Evolutionary conservation across 1,139 yeast species (phyloP), one percentile per base, ranked within the genome.

Genomic region (Wickerhamomyces sp.): DNA sequence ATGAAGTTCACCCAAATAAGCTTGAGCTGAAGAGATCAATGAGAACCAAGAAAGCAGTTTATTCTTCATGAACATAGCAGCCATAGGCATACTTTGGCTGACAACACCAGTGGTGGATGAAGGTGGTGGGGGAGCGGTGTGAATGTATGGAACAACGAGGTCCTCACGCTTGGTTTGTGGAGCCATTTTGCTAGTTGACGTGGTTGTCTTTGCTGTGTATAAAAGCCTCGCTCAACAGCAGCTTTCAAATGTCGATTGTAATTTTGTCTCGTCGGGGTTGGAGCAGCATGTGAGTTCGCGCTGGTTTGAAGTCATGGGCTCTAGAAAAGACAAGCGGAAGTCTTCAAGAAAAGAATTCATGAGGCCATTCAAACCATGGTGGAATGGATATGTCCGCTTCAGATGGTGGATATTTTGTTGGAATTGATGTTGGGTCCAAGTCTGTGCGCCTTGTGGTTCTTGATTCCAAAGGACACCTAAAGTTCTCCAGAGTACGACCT

Each of bases 1-100:
- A 28, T 40, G 39, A 7, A 37, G n/a, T 21, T 45, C 46, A 30
- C 39, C 65, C 51, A 70, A 58, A 42, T 49, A 55, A 1, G 71
- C 46, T 46, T 66, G 70, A 12, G 69, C 46, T 3, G 72, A 58
- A 39, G 69, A 55, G 41, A 70, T 63, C 30, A 70, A 49, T 16
- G 75, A 47, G 9, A 72, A 57, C 75, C 75, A 70, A 9, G 75
- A 65, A 43, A 70, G 59, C 51, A 70, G 50, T 36, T 47, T 51
- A 40, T 47, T 47, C 41, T 59, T 65, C 64, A 70, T 59, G 53
- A 71, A 69, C 78, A 78, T 75, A 30, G 84, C 83, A 8, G 80
- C 79, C 81, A 78, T 75, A 25, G 85, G 84, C 61, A 77, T 70
- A 15, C 80, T 66, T 54, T 77, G 83, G 21, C 76, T 66, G 26